Percentiles rank a stretch among this genome's conserved stretches.
Evolutionary conservation across 225 moss, liverwort and hornwort genomes (phyloP).

Genomic region (Sphagnum tenellum): DNA sequence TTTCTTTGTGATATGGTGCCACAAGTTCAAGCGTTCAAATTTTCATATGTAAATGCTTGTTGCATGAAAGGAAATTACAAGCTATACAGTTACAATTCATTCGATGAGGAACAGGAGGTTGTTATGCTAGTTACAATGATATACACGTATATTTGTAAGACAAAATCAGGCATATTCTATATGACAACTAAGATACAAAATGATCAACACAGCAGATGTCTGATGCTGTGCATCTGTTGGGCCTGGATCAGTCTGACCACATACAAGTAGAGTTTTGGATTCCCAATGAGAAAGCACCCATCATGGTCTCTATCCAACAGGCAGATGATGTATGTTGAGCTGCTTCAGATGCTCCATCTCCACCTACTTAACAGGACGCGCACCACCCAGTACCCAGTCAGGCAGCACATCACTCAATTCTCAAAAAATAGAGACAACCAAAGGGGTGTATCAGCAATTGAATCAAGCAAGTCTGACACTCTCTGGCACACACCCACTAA

Average conservation of each 20-base stretch:
- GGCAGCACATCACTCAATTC: no score
- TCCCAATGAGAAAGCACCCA: constrained; percentile 73
- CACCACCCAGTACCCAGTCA: no score
- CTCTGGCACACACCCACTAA: constrained; percentile 92
- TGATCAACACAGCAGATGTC: constrained; percentile 96
- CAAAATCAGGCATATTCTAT: no score
- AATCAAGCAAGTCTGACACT: constrained; percentile 86
- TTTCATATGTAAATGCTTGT: no score
- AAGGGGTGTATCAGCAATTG: constrained; percentile 79
- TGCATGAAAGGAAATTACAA: no score
- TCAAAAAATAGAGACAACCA: constrained; percentile 10
- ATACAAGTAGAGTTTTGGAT: constrained; percentile 83
- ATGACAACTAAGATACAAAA: no score
- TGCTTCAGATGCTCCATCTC: constrained; percentile 98
- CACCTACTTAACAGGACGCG: constrained; percentile 47
- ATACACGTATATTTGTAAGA: no score
- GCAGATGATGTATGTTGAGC: constrained; percentile 79
- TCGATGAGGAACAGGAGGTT: no score
- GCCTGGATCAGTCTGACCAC: constrained; percentile 45
- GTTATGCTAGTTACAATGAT: no score
- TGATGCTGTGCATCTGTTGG: constrained; percentile 38
- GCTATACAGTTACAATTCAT: no score
- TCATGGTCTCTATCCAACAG: constrained; percentile 69
- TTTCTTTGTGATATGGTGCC: no score
- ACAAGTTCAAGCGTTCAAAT: no score